A percentile compares a stretch with the other conserved stretches of the same genome.
phyloP scores from a whole-genome alignment of 179 eudicot genomes.

The Silene noctiflora region DNA sequence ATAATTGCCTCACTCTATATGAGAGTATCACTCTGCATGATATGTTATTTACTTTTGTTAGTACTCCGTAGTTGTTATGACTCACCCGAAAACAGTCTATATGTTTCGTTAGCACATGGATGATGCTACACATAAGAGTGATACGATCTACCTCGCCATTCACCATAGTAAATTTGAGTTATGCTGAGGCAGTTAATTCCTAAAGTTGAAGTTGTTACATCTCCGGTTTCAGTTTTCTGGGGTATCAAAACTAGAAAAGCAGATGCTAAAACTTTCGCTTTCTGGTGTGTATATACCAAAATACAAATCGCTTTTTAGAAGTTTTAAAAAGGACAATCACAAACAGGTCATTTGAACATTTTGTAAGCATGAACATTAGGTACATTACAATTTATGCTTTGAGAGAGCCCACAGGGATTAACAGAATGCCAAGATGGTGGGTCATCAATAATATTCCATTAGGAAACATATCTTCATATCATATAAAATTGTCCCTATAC shows the following conservation, averaged over 20 bases:
- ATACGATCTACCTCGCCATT: not conserved
- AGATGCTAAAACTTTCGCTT: constrained; percentile 21
- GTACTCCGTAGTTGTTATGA: not conserved
- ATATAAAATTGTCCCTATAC: constrained; percentile 33
- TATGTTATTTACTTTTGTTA: no score
- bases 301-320: constrained; percentile 23
- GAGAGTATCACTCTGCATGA: not conserved
- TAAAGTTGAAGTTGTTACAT: not conserved
- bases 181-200: not conserved
- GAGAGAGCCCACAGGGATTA: constrained; percentile 36
- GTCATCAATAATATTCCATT: constrained; percentile 32
- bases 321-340: constrained; percentile 39
- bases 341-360: constrained; percentile 37
- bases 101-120: not conserved
- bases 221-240: not conserved
- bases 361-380: constrained; percentile 39
- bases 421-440: constrained; percentile 35
- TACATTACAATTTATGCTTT: constrained; percentile 29
- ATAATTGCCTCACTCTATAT: not conserved
- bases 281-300: constrained; percentile 24
- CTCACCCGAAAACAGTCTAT: not conserved
- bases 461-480: constrained; percentile 32
- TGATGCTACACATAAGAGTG: not conserved
- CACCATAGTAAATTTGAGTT: no score
- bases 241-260: constrained; percentile 19